Percentiles rank a stretch among this genome's conserved stretches.
Conservation (phyloP, 2,329 filamentous ascomycete species). For the Colletotrichum sp. region DNA sequence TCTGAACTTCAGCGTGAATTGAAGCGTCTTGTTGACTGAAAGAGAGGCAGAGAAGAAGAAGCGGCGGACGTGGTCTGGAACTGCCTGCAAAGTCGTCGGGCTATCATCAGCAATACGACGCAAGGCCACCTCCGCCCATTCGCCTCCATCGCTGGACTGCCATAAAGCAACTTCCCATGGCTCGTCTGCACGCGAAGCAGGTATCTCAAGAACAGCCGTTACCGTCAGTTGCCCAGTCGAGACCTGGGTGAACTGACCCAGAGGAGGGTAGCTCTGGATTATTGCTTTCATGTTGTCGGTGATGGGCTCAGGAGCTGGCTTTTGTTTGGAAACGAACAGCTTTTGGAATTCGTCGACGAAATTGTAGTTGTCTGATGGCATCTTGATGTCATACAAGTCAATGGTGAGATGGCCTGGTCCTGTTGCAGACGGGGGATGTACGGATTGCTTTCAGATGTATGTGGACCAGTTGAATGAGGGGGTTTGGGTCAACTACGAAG, state of each 20-base stretch:
- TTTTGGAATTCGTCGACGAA: slow-evolving; percentile 41
- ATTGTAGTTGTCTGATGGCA: slow-evolving; percentile 28
- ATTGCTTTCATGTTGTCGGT: slow-evolving; percentile 38
- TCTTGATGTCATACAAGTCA: slow-evolving; percentile 10
- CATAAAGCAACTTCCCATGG: slow-evolving; percentile 78
- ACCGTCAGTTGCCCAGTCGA: slow-evolving; percentile 58
- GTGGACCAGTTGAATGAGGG: neutral
- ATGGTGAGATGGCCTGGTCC: neutral
- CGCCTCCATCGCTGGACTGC: slow-evolving; percentile 64
- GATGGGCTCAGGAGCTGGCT: slow-evolving; percentile 29
- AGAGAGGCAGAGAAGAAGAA: slow-evolving; percentile 34
- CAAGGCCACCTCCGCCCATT: slow-evolving; percentile 59
- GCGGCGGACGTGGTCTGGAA: neutral
- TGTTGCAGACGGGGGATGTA: neutral
- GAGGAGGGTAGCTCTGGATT: slow-evolving; percentile 67
- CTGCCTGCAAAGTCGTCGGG: slow-evolving; percentile 58
- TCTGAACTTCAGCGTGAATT: slow-evolving; percentile 77
- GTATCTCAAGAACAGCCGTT: slow-evolving; percentile 73
- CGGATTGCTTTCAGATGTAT: neutral
- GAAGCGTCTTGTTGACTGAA: slow-evolving; percentile 50
- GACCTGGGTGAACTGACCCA: slow-evolving; percentile 76
- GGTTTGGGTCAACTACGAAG: neutral
- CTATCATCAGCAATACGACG: slow-evolving; percentile 25
- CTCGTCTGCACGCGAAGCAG: slow-evolving; percentile 55
- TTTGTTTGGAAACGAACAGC: slow-evolving; percentile 42